Percentiles rank a stretch among this genome's conserved stretches.
phyloP scores from a whole-genome alignment of 176 grass and related monocot species.

The Raddia distichophylla region DNA sequence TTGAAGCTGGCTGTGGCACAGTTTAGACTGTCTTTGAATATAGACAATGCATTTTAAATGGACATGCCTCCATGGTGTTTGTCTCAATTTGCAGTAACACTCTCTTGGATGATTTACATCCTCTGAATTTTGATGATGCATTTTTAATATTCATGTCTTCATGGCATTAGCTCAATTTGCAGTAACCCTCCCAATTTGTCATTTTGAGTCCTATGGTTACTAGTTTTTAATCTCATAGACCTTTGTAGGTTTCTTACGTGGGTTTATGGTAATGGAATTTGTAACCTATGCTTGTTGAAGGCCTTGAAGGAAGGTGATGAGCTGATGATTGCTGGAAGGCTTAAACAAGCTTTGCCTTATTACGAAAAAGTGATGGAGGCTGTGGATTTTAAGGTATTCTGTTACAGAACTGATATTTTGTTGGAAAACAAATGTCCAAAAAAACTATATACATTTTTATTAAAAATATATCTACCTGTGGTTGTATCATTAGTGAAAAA shows the following conservation, averaged over 20 bases:
- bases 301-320: conserved; percentile 80
- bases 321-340: conserved; percentile 85
- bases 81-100: not conserved
- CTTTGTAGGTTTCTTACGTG: conserved; percentile 20
- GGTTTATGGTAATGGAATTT: not conserved
- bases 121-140: not conserved
- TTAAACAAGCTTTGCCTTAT: conserved; percentile 76
- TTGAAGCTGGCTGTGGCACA: not conserved
- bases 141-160: not conserved
- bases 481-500: conserved; percentile 20
- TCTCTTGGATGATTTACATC: no score
- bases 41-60: not conserved
- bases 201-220: not conserved
- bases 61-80: not conserved
- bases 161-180: not conserved
- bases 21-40: conserved; percentile 15
- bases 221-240: conserved; percentile 11
- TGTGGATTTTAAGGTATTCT: conserved; percentile 83
- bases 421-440: not conserved
- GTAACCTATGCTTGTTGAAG: conserved; percentile 51
- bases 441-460: not conserved
- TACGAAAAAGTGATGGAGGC: conserved; percentile 92
- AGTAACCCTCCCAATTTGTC: not conserved
- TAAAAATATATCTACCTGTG: not conserved
- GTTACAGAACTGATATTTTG: not conserved